These are phyloP conservation scores for Ogataea wickerhamii DNA, from an alignment of 805 yeast genomes.

Conservation along the genomic window DNA sequence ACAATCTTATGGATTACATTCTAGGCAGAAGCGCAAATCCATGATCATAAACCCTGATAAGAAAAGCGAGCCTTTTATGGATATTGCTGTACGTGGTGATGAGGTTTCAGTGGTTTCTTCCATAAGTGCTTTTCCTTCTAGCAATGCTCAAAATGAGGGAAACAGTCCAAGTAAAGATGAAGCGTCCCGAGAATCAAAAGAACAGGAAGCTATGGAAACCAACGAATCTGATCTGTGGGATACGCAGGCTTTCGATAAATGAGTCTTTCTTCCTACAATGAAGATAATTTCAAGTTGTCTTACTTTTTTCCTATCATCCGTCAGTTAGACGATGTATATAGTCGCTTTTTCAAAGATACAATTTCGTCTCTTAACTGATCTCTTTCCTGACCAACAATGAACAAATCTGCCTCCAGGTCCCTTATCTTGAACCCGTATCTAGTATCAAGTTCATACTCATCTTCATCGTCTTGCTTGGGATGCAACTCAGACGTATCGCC, in stretches of 20 bases:
- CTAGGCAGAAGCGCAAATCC: conserved; percentile 15
- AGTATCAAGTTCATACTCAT: conserved; percentile 37
- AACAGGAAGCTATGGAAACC: neutral
- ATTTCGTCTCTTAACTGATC: conserved; percentile 69
- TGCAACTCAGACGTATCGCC: conserved; percentile 3
- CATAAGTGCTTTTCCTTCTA: conserved; percentile 1
- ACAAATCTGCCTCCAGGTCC: conserved; percentile 81
- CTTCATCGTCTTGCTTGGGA: conserved; percentile 18
- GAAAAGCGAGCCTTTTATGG: conserved; percentile 13
- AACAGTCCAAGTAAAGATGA: conserved; percentile 4
- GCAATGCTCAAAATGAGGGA: conserved; percentile 3
- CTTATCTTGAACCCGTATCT: conserved; percentile 73
- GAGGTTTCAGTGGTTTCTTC: conserved; percentile 3
- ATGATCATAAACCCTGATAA: conserved; percentile 1
- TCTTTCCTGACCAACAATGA: conserved; percentile 76
- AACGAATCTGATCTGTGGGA: conserved; percentile 26
- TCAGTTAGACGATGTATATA: conserved; percentile 29
- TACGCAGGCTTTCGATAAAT: conserved; percentile 8
- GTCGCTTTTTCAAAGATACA: conserved; percentile 54
- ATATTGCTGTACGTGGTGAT: conserved; percentile 10
- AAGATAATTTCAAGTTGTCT: neutral
- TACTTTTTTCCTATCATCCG: neutral
- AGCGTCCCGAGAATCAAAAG: neutral
- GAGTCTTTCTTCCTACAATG: too few relatives aligned
- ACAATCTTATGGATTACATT: conserved; percentile 27